A percentile compares a stretch with the other conserved stretches of the same genome.
Conservation (phyloP, 2,329 filamentous ascomycete genomes). For the Corynespora cassiicola region DNA sequence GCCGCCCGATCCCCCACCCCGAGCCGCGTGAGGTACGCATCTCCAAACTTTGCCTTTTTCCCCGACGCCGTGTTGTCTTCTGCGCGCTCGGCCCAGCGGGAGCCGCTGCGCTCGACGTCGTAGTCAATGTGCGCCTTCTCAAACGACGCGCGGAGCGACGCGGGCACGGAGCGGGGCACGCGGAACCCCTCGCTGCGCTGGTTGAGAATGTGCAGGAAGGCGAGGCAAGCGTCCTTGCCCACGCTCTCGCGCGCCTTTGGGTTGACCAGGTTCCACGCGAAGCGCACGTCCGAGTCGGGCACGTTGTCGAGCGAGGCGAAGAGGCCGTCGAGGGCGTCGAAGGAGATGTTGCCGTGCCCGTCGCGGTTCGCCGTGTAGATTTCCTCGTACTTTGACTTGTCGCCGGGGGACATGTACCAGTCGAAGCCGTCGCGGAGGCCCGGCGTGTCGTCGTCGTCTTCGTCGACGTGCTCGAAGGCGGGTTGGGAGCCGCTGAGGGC, state of each 20-base stretch:
- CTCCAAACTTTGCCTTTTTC: slow-evolving; percentile 95
- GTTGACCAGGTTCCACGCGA: slow-evolving; percentile 97
- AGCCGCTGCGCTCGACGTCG: slow-evolving; percentile 79
- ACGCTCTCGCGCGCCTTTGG: slow-evolving; percentile 82
- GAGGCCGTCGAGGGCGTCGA: slow-evolving; percentile 78
- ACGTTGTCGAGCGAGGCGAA: slow-evolving; percentile 75
- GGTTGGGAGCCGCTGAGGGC: slow-evolving; percentile 76
- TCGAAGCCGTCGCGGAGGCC: slow-evolving; percentile 96
- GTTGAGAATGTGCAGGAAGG: slow-evolving; percentile 96
- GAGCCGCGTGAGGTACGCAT: slow-evolving; percentile 91
- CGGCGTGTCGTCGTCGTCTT: slow-evolving; percentile 79
- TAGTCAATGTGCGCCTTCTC: slow-evolving; percentile 98
- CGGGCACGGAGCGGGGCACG: slow-evolving; percentile 89
- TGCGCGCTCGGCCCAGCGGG: slow-evolving; percentile 79
- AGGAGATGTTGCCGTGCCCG: slow-evolving; percentile 77
- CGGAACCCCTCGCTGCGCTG: slow-evolving; percentile 94
- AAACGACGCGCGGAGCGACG: slow-evolving; percentile 88
- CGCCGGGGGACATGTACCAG: slow-evolving; percentile 96
- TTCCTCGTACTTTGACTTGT: slow-evolving; percentile 94
- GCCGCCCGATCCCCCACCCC: slow-evolving; percentile 74
- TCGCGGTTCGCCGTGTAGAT: slow-evolving; percentile 95
- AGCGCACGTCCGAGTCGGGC: slow-evolving; percentile 80
- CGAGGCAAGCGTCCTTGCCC: slow-evolving; percentile 92
- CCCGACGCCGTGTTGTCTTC: slow-evolving; percentile 84
- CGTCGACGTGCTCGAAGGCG: slow-evolving; percentile 82